Evolutionary conservation across 208 protist genomes (phyloP).

Genomic region (Leishmania tarentolae): DNA sequence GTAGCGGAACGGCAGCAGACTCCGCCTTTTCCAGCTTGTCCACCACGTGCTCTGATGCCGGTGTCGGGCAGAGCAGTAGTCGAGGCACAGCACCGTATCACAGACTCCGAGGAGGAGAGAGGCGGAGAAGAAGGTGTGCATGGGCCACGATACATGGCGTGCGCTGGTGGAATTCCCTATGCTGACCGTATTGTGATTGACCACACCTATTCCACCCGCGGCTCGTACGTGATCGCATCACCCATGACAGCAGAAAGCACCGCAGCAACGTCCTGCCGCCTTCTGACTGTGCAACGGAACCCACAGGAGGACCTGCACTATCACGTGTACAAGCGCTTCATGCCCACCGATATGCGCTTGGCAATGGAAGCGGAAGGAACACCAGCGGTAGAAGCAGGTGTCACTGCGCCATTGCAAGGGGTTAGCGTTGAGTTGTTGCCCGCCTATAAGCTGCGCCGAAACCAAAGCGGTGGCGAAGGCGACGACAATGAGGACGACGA

Average conservation of each 20-base stretch:
- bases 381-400: constrained; percentile 12
- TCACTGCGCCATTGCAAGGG: constrained; percentile 1
- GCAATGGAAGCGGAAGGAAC: constrained; percentile 23
- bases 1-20: background rate
- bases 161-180: constrained; percentile 32
- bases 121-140: background rate
- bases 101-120: background rate
- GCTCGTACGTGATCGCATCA: constrained; percentile 30
- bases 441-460: background rate
- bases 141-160: constrained; percentile 23
- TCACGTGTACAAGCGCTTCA: constrained; percentile 51
- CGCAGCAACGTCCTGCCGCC: background rate
- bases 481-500: constrained; percentile 7
- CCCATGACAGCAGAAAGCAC: background rate
- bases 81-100: constrained; percentile 43
- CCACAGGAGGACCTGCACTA: constrained; percentile 36
- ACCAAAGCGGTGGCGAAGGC: background rate
- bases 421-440: background rate
- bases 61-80: constrained; percentile 52
- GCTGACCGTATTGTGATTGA: constrained; percentile 42
- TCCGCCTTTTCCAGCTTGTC: constrained; percentile 27
- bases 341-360: constrained; percentile 30
- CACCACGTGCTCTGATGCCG: constrained; percentile 44
- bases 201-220: constrained; percentile 52
- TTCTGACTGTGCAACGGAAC: constrained; percentile 23